A percentile compares a stretch with the other conserved stretches of the same genome.
These are phyloP conservation scores for Pichia norvegensis DNA, from an alignment of 1,139 yeast genomes.

Conservation along the genomic window DNA sequence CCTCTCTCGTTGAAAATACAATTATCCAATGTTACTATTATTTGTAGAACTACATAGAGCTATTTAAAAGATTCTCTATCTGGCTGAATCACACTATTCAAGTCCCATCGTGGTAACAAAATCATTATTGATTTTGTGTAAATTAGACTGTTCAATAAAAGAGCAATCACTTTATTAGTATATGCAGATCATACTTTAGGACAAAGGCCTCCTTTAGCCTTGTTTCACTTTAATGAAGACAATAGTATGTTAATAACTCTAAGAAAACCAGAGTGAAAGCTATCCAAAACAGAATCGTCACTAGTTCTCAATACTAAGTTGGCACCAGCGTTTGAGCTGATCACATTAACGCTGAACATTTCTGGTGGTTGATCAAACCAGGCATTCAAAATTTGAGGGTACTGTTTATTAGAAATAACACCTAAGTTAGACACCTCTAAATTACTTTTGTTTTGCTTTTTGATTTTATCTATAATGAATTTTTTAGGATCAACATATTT, in stretches of 20 bases:
- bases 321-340: not conserved
- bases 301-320: not conserved
- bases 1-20: too few species aligned
- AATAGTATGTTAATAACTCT: too few species aligned
- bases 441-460: not conserved
- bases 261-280: not conserved
- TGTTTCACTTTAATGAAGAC: not conserved
- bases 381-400: not conserved
- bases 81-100: too few species aligned
- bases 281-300: not conserved
- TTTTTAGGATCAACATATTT: constrained; percentile 1
- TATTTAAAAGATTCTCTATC: too few species aligned
- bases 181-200: too few species aligned
- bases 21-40: too few species aligned
- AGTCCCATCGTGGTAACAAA: too few species aligned
- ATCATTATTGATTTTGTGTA: too few species aligned
- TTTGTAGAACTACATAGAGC: too few species aligned
- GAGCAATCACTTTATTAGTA: too few species aligned
- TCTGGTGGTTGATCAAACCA: constrained; percentile 4
- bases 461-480: not conserved
- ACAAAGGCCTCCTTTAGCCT: too few species aligned
- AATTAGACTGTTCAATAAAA: too few species aligned
- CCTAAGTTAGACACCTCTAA: constrained; percentile 1
- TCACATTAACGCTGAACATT: not conserved
- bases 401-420: not conserved